A percentile compares a stretch with the other conserved stretches of the same genome.
These are phyloP conservation scores for Graphium sp. DNA, from an alignment of 2,329 filamentous ascomycete genomes.

Conservation along the genomic window DNA sequence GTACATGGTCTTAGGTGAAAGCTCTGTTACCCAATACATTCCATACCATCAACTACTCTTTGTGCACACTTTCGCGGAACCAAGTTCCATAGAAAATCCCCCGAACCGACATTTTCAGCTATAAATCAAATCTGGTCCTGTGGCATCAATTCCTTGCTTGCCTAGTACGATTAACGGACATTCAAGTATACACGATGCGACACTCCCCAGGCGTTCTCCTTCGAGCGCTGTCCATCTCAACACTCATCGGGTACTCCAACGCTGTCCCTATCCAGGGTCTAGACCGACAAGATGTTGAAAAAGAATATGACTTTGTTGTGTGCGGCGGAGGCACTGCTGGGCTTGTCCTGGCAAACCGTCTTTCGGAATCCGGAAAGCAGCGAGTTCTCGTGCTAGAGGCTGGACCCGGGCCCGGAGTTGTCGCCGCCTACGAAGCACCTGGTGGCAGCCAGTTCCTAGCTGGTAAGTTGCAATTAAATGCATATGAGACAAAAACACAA, in stretches of 20 bases:
- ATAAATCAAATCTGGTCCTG: no score
- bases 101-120: no score
- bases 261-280: slow-evolving; percentile 6
- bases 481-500: slow-evolving; percentile 2
- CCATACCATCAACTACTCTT: no score
- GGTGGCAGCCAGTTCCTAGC: slow-evolving; percentile 11
- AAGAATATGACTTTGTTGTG: slow-evolving; percentile 9
- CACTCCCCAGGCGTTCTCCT: no score
- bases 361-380: slow-evolving; percentile 9
- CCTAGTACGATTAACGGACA: no score
- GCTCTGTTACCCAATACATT: no score
- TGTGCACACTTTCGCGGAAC: no score
- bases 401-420: slow-evolving; percentile 9
- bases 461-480: slow-evolving; percentile 1
- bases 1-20: no score
- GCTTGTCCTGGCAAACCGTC: slow-evolving; percentile 10
- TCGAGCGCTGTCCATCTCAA: no score
- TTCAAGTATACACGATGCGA: no score
- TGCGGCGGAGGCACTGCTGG: slow-evolving; percentile 10
- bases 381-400: slow-evolving; percentile 11
- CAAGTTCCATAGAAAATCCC: no score
- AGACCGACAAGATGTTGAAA: slow-evolving; percentile 6
- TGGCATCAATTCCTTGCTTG: no score
- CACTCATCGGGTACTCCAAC: not conserved
- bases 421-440: slow-evolving; percentile 9